Percentiles rank a stretch among this genome's conserved stretches.
Conservation (phyloP, 1,139 yeast genomes). For the Yamadazyma triangularis region DNA sequence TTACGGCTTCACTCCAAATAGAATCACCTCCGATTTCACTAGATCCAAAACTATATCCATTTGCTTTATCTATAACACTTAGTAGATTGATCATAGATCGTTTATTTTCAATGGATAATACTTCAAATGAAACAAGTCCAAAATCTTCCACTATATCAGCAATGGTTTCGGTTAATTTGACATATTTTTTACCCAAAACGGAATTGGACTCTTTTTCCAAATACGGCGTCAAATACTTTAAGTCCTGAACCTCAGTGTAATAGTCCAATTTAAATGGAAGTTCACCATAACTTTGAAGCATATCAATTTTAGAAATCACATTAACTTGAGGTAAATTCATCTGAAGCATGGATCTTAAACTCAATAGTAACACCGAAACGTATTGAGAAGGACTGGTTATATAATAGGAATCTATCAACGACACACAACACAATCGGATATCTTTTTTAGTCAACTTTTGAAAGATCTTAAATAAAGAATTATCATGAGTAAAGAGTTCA, state of each 20-base stretch:
- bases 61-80: constrained; percentile 79
- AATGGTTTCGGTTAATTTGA: constrained; percentile 69
- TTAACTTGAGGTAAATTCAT: constrained; percentile 43
- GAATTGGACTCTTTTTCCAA: constrained; percentile 67
- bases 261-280: constrained; percentile 74
- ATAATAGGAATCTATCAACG: constrained; percentile 81
- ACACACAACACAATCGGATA: constrained; percentile 79
- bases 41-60: constrained; percentile 89
- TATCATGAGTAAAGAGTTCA: constrained; percentile 45
- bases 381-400: constrained; percentile 88
- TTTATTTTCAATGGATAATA: constrained; percentile 85
- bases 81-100: constrained; percentile 82
- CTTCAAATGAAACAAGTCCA: constrained; percentile 84
- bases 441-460: constrained; percentile 42
- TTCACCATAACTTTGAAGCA: constrained; percentile 55
- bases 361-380: constrained; percentile 73
- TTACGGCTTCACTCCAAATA: constrained; percentile 90
- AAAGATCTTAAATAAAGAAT: constrained; percentile 34
- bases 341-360: constrained; percentile 60
- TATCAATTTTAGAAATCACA: constrained; percentile 79
- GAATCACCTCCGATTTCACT: constrained; percentile 95
- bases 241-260: constrained; percentile 89
- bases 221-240: constrained; percentile 64
- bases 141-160: constrained; percentile 85
- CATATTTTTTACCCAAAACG: constrained; percentile 57